Base-by-base conservation (phyloP, 441 rosid species). In the Flueggea neowawraea region DNA sequence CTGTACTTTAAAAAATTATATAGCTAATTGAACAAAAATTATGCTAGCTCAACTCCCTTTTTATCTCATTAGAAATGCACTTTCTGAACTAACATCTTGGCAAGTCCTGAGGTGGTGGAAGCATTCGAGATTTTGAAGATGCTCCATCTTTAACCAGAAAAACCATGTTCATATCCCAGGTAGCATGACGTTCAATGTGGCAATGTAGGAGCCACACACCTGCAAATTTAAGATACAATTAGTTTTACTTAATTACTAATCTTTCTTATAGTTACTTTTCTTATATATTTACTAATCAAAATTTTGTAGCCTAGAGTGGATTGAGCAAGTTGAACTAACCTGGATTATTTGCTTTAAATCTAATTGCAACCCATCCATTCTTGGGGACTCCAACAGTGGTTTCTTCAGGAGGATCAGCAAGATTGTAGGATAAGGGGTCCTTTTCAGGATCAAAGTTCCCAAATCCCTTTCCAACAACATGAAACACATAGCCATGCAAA, bases 271-370 rank as follows among this genome's bases (percentile, higher is more conserved):
- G n/a, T n/a, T n/a, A n/a, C n/a, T n/a, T n/a, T n/a, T n/a, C n/a
- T n/a, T n/a, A n/a, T 41, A 41, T 41, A 41, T 41, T 41, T 5
- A 41, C 10, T 41, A 41, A 41, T 41, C 44, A 41, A 5, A 41
- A 5, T 41, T 55, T 31, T 55, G 4, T 4, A 0, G 22, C 3
- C 22, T 41, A 41, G 5, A 5, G 5, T 5, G 6, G 10, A 5
- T 41, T 41, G 10, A 5, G 5, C 10, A 5, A 5, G 10, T 5
- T 41, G 5, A 41, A 41, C 17, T 39, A 13, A 80, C 85, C 88
- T 5, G 88, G 88, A 61, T 83, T 83, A 31, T 64, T 49, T 16
- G 81, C 78, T 17, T 61, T 4, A 60, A 78, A 83, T 60, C 83
- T 66, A n/a, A n/a, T n/a, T n/a, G n/a, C n/a, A n/a, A n/a, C n/a